Percentiles rank a stretch among this genome's conserved stretches.
phyloP scores from a whole-genome alignment of 768 basidiomycete species.

The Calocera cornea region DNA sequence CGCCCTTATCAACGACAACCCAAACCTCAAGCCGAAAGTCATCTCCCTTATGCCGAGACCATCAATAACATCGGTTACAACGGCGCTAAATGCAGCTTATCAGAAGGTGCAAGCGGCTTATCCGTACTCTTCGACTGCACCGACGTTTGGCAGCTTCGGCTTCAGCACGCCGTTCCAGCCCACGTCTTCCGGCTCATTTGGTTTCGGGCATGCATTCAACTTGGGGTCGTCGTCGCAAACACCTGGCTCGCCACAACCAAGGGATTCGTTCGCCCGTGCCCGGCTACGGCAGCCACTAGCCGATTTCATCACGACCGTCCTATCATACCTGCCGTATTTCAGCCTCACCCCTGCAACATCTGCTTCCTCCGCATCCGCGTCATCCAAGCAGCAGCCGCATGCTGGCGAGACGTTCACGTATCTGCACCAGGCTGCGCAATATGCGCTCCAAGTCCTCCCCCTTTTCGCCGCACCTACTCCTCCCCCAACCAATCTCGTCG shows the following conservation, averaged over 20 bases:
- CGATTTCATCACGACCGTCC: constrained; percentile 63
- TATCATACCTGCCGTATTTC: constrained; percentile 78
- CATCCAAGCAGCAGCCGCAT: constrained; percentile 51
- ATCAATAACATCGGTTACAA: constrained; percentile 57
- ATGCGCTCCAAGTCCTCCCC: constrained; percentile 50
- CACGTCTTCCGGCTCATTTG: background rate
- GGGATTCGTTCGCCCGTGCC: constrained; percentile 64
- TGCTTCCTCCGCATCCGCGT: constrained; percentile 25
- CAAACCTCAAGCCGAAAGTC: constrained; percentile 54
- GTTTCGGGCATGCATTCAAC: background rate
- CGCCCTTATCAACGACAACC: constrained; percentile 52
- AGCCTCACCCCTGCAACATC: constrained; percentile 30
- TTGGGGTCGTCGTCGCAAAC: background rate
- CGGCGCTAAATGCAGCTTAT: constrained; percentile 52
- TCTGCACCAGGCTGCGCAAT: constrained; percentile 29
- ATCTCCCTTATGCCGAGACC: constrained; percentile 75
- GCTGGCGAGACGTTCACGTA: constrained; percentile 63
- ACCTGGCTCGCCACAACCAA: constrained; percentile 25
- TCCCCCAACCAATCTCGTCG: background rate
- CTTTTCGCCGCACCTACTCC: constrained; percentile 25
- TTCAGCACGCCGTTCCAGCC: constrained; percentile 16
- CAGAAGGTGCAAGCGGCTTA: constrained; percentile 70
- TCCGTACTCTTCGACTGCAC: constrained; percentile 33
- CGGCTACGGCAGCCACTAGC: constrained; percentile 59
- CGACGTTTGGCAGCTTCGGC: constrained; percentile 15